A percentile compares a stretch with the other conserved stretches of the same genome.
Evolutionary conservation across 2,329 filamentous ascomycete genomes (phyloP).

Genomic region (Monosporascus sp.): DNA sequence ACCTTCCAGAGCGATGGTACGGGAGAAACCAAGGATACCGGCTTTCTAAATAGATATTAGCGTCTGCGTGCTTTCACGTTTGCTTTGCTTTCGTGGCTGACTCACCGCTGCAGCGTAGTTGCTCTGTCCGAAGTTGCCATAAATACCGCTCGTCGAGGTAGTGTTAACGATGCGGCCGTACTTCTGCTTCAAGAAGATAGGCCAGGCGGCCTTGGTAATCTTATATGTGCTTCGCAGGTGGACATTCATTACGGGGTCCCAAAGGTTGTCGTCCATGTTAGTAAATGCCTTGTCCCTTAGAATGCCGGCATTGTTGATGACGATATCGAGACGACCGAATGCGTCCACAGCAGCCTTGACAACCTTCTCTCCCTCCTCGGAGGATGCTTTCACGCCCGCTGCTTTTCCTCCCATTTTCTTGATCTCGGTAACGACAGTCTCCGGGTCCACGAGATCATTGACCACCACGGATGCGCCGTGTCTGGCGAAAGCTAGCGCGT

Average conservation of each 20-base stretch:
- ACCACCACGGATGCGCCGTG: conserved; percentile 81
- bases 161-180: conserved; percentile 97
- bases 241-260: conserved; percentile 88
- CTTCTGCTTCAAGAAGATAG: conserved; percentile 96
- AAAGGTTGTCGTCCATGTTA: conserved; percentile 94
- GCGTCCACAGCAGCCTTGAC: conserved; percentile 91
- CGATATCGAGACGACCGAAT: conserved; percentile 87
- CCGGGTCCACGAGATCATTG: conserved; percentile 92
- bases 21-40: conserved; percentile 92
- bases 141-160: conserved; percentile 93
- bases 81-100: conserved; percentile 13
- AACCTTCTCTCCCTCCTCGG: conserved; percentile 85
- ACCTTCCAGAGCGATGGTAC: conserved; percentile 87
- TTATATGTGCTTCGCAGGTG: conserved; percentile 95
- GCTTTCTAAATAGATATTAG: conserved; percentile 54
- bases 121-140: conserved; percentile 97
- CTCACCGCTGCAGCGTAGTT: conserved; percentile 89
- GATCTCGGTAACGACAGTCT: conserved; percentile 87
- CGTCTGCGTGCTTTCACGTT: conserved; percentile 1
- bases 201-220: conserved; percentile 95
- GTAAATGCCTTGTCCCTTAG: conserved; percentile 94
- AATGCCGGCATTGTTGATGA: conserved; percentile 98
- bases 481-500: conserved; percentile 83
- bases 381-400: conserved; percentile 86
- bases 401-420: conserved; percentile 84